Conservation (phyloP, 345 rosid genomes). For the Hibiscus tridactylites region DNA sequence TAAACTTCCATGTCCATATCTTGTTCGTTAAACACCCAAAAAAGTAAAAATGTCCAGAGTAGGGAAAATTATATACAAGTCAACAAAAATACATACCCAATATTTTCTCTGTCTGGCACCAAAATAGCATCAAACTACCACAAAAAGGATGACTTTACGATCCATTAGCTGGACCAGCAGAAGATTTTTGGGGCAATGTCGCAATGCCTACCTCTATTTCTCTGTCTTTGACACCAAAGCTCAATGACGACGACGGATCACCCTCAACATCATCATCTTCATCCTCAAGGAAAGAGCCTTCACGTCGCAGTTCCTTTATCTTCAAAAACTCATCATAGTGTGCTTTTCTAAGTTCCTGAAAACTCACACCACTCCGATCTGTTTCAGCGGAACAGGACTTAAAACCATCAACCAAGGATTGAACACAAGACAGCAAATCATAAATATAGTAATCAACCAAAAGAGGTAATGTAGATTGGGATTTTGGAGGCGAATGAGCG, state of each 20-base stretch:
- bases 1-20: no score
- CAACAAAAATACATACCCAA: not conserved
- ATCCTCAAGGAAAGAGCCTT: slow-evolving; percentile 59
- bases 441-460: not conserved
- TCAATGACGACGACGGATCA: slow-evolving; percentile 36
- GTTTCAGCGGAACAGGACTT: slow-evolving; percentile 14
- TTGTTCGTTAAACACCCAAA: no score
- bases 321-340: slow-evolving; percentile 85
- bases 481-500: not conserved
- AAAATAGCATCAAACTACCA: slow-evolving; percentile 1
- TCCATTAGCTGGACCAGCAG: slow-evolving; percentile 28
- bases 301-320: slow-evolving; percentile 64
- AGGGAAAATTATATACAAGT: not conserved
- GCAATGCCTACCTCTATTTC: slow-evolving; percentile 35
- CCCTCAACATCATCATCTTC: slow-evolving; percentile 43
- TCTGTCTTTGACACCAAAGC: slow-evolving; percentile 33
- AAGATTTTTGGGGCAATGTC: slow-evolving; percentile 17
- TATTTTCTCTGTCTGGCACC: not conserved
- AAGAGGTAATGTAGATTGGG: not conserved
- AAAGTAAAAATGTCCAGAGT: not conserved
- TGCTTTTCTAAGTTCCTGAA: slow-evolving; percentile 70
- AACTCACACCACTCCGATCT: slow-evolving; percentile 34
- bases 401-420: not conserved
- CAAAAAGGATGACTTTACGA: slow-evolving; percentile 2
- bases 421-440: not conserved